Percentiles rank a stretch among this genome's conserved stretches.
Conservation (phyloP, 768 basidiomycete species). For the Chalciporus piperatus region DNA sequence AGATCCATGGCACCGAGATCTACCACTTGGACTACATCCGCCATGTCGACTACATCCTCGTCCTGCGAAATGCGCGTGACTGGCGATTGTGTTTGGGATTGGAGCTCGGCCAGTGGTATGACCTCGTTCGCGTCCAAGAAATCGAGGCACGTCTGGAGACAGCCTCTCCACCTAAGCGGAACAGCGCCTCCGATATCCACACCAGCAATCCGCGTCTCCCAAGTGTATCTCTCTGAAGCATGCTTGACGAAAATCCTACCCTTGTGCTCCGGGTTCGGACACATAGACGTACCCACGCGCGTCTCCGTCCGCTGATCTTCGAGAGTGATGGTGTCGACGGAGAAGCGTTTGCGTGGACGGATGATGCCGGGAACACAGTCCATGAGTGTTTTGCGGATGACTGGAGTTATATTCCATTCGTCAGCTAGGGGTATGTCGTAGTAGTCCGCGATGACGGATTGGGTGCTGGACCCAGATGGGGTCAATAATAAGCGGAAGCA, state of each 20-base stretch:
- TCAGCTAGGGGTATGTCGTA: conserved; percentile 33
- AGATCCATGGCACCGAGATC: conserved; percentile 16
- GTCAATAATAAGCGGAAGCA: conserved; percentile 38
- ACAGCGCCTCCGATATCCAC: conserved; percentile 51
- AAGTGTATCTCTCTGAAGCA: conserved; percentile 62
- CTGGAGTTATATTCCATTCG: conserved; percentile 24
- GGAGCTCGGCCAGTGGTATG: not conserved
- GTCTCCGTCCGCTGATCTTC: conserved; percentile 1
- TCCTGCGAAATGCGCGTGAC: not conserved
- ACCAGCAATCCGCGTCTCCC: conserved; percentile 57
- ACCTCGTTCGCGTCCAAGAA: conserved; percentile 43
- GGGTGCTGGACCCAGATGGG: conserved; percentile 11
- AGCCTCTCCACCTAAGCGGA: conserved; percentile 69
- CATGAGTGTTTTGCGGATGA: conserved; percentile 24
- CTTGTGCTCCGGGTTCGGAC: conserved; percentile 39
- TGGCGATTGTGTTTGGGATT: not conserved
- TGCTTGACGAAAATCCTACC: conserved; percentile 48
- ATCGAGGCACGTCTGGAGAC: conserved; percentile 57
- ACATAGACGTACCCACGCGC: conserved; percentile 44
- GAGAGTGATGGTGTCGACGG: conserved; percentile 4
- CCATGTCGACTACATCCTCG: conserved; percentile 14
- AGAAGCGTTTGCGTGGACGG: conserved; percentile 21
- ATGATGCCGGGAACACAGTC: conserved; percentile 30
- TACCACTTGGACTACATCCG: conserved; percentile 18
- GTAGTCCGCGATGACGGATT: conserved; percentile 18